phyloP scores from a whole-genome alignment of 371 early-diverging fungal genomes.

The Circinella umbellata region DNA sequence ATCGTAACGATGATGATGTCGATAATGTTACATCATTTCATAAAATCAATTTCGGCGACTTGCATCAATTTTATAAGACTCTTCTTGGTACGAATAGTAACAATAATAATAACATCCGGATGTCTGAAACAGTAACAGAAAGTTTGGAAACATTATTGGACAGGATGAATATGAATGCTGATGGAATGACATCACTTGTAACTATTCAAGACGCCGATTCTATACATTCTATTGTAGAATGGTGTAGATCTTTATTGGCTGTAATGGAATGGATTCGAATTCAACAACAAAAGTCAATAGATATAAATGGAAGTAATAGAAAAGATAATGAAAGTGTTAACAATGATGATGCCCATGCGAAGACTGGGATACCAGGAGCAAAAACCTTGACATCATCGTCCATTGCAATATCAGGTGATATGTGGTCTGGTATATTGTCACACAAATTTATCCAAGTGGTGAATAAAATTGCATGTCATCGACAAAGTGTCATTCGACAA shows the following conservation, averaged over 20 bases:
- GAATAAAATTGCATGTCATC: constrained; percentile 22
- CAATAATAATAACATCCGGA: not conserved
- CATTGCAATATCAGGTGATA: not conserved
- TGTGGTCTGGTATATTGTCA: constrained; percentile 28
- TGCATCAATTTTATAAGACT: constrained; percentile 14
- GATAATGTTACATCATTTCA: not conserved
- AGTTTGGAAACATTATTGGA: constrained; percentile 48
- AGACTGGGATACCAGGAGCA: too few species aligned
- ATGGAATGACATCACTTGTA: constrained; percentile 18
- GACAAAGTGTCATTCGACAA: constrained; percentile 10
- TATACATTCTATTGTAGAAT: constrained; percentile 34
- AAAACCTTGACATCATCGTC: not conserved
- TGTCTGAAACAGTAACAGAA: constrained; percentile 37
- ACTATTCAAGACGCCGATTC: constrained; percentile 20
- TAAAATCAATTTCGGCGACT: constrained; percentile 8
- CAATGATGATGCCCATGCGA: too few species aligned
- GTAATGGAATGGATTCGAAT: constrained; percentile 37
- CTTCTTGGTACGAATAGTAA: constrained; percentile 11
- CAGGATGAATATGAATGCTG: constrained; percentile 42
- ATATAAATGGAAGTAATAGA: not conserved
- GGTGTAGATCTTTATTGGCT: constrained; percentile 41
- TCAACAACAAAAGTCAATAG: not conserved
- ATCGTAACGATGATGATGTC: too few species aligned
- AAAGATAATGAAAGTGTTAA: not conserved
- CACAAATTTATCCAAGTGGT: constrained; percentile 44